phyloP scores from a whole-genome alignment of 2,329 filamentous ascomycete genomes.

The Aspergillus nomiae region DNA sequence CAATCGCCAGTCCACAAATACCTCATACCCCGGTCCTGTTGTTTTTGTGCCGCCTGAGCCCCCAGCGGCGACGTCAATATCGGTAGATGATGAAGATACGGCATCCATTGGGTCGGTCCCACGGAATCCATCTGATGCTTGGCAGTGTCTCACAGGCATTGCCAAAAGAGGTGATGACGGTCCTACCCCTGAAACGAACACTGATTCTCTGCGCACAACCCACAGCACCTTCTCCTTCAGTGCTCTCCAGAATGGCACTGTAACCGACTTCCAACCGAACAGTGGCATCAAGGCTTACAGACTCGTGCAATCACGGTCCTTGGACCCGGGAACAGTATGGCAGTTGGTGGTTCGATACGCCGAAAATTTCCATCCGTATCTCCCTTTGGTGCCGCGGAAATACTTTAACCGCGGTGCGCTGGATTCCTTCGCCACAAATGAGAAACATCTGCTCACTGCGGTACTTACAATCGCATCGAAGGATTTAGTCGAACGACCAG shows the following conservation, averaged over 20 bases:
- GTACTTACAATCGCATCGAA: slow-evolving; percentile 72
- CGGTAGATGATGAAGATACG: slow-evolving; percentile 42
- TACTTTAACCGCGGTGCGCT: slow-evolving; percentile 59
- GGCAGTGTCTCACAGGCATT: slow-evolving; percentile 50
- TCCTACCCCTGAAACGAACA: slow-evolving; percentile 22
- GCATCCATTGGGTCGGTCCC: slow-evolving; percentile 47
- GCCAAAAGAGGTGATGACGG: slow-evolving; percentile 39
- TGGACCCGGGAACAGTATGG: slow-evolving; percentile 54
- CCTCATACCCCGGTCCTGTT: slow-evolving; percentile 35
- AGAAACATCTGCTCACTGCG: slow-evolving; percentile 69
- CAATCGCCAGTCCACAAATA: slow-evolving; percentile 25
- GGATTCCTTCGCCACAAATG: slow-evolving; percentile 59
- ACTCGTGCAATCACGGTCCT: slow-evolving; percentile 46
- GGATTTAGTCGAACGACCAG: slow-evolving; percentile 65
- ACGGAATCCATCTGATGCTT: slow-evolving; percentile 51
- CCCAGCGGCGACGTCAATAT: slow-evolving; percentile 27
- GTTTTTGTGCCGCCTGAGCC: slow-evolving; percentile 38
- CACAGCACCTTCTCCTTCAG: slow-evolving; percentile 28
- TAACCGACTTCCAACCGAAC: slow-evolving; percentile 28
- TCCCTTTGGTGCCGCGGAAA: slow-evolving; percentile 65
- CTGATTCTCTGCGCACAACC: slow-evolving; percentile 25
- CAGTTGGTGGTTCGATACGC: slow-evolving; percentile 61
- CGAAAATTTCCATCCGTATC: slow-evolving; percentile 69
- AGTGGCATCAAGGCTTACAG: slow-evolving; percentile 45
- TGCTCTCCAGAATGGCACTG: slow-evolving; percentile 28